These are phyloP conservation scores for Pachysandra terminalis DNA, from an alignment of 164 flowering plant genomes.

Conservation along the genomic window DNA sequence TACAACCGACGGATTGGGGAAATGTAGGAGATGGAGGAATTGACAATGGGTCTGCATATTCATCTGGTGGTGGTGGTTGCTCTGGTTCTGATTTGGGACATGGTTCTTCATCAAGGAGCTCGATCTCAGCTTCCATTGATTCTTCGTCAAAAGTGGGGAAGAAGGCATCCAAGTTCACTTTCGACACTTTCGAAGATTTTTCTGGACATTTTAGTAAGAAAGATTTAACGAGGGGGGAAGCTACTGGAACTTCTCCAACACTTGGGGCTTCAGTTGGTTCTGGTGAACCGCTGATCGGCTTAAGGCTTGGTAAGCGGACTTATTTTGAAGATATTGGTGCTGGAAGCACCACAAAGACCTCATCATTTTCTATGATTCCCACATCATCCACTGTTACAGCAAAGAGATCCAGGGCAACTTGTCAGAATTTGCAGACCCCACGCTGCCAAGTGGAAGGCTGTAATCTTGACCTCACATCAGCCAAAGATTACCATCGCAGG, in stretches of 20 bases:
- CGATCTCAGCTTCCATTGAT: slow-evolving; percentile 58
- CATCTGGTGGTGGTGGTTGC: slow-evolving; percentile 41
- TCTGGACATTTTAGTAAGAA: slow-evolving; percentile 26
- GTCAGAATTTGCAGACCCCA: slow-evolving; percentile 32
- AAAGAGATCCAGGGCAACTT: slow-evolving; percentile 48
- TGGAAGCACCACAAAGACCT: slow-evolving; percentile 29
- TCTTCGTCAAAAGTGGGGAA: slow-evolving; percentile 49
- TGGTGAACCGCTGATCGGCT: slow-evolving; percentile 60
- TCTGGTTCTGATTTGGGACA: slow-evolving; percentile 53
- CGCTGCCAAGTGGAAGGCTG: slow-evolving; percentile 86
- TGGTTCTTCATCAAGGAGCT: slow-evolving; percentile 56
- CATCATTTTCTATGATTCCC: slow-evolving; percentile 33
- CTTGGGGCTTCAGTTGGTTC: slow-evolving; percentile 49
- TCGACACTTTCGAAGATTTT: slow-evolving; percentile 26
- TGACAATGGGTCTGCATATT: slow-evolving; percentile 42
- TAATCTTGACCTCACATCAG: slow-evolving; percentile 62
- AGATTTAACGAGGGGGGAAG: slow-evolving; percentile 29
- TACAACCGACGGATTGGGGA: slow-evolving; percentile 40
- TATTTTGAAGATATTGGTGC: slow-evolving; percentile 60
- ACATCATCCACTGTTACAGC: slow-evolving; percentile 24
- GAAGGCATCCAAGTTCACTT: slow-evolving; percentile 33
- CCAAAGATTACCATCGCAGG: slow-evolving; percentile 83
- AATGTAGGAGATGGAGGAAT: slow-evolving; percentile 46
- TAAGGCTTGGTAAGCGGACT: slow-evolving; percentile 78
- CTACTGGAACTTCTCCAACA: slow-evolving; percentile 34